Conservation (phyloP, 2,329 filamentous ascomycete species). For the Colletotrichum gigasporum region DNA sequence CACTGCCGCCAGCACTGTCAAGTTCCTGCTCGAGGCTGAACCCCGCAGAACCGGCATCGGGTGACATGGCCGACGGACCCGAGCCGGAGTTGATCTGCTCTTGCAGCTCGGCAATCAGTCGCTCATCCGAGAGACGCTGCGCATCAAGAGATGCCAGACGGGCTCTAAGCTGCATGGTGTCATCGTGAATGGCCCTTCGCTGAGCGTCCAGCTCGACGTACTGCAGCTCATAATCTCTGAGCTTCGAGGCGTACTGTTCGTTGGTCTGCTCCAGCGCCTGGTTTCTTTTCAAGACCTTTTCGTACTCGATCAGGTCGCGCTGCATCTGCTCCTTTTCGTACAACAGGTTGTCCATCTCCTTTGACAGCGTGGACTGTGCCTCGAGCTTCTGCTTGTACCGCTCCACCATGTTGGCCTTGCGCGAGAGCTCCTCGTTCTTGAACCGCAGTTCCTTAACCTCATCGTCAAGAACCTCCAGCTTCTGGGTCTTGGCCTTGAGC, state of each 20-base stretch:
- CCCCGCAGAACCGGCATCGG: conserved; percentile 38
- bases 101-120: conserved; percentile 66
- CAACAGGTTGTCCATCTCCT: conserved; percentile 64
- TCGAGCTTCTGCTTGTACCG: conserved; percentile 72
- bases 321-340: conserved; percentile 64
- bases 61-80: conserved; percentile 11
- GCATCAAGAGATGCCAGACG: conserved; percentile 49
- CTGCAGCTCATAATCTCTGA: conserved; percentile 45
- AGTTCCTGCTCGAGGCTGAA: conserved; percentile 70
- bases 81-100: conserved; percentile 61
- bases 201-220: conserved; percentile 51
- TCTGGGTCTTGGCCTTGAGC: conserved; percentile 56
- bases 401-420: conserved; percentile 71
- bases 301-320: conserved; percentile 50
- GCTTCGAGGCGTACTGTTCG: conserved; percentile 42
- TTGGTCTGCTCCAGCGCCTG: conserved; percentile 45
- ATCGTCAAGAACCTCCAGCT: conserved; percentile 64
- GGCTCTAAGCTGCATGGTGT: conserved; percentile 54
- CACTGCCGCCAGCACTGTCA: conserved; percentile 55
- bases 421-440: conserved; percentile 66
- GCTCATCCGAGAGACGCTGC: conserved; percentile 60
- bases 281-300: conserved; percentile 46
- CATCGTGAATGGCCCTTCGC: conserved; percentile 53
- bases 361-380: conserved; percentile 62
- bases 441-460: conserved; percentile 68